These are phyloP conservation scores for Graphilbum fragrans DNA, from an alignment of 2,329 filamentous ascomycete genomes.

Conservation along the genomic window DNA sequence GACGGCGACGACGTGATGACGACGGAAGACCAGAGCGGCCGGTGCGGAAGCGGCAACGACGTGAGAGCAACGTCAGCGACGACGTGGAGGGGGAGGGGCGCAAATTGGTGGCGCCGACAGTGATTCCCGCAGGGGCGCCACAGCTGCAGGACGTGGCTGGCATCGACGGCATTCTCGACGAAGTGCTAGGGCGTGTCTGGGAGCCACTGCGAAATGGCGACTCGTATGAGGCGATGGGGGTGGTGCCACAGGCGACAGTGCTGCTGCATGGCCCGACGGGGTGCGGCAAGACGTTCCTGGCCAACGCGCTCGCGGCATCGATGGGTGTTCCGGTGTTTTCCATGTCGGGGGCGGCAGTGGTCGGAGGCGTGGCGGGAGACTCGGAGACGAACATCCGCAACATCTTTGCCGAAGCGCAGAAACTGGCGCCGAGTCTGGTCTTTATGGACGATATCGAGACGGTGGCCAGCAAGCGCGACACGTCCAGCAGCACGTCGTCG, in stretches of 20 bases:
- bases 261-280: conserved; percentile 74
- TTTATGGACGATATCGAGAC: conserved; percentile 91
- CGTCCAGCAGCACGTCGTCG: conserved; percentile 58
- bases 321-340: conserved; percentile 68
- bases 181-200: conserved; percentile 59
- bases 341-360: conserved; percentile 69
- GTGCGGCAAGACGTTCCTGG: conserved; percentile 78
- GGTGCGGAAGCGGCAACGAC: conserved; percentile 10
- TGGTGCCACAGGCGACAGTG: conserved; percentile 62
- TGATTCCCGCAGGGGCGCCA: conserved; percentile 51
- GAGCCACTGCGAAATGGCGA: conserved; percentile 59
- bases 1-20: conserved; percentile 9
- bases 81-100: conserved; percentile 25
- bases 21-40: conserved; percentile 18
- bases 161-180: conserved; percentile 57
- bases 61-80: conserved; percentile 13
- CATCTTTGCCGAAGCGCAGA: conserved; percentile 77
- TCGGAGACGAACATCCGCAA: conserved; percentile 79
- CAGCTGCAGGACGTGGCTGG: conserved; percentile 64
- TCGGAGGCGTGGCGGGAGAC: conserved; percentile 80
- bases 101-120: conserved; percentile 40
- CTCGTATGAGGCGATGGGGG: conserved; percentile 50
- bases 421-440: conserved; percentile 74
- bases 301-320: conserved; percentile 65
- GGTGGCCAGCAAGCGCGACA: conserved; percentile 74